phyloP scores from a whole-genome alignment of 2,329 filamentous ascomycete genomes.

The Plenodomus biglobosus region DNA sequence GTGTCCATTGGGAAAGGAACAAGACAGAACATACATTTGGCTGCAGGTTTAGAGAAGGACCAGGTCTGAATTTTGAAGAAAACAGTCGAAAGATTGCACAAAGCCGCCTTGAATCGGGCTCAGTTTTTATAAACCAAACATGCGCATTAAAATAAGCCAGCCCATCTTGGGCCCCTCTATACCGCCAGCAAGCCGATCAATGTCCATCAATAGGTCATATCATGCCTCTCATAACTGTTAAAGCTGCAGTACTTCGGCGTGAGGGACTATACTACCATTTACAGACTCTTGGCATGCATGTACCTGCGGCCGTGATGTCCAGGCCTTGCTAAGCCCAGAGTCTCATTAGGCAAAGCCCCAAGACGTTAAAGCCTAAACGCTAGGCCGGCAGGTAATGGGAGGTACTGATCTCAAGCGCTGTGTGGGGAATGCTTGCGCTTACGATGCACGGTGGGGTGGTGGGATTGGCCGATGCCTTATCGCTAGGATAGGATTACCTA shows the following conservation, averaged over 20 bases:
- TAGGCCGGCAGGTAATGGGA: neutral
- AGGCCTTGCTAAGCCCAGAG: neutral
- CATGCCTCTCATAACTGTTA: neutral
- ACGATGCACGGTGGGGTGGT: neutral
- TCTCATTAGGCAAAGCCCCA: neutral
- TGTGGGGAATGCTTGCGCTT: neutral
- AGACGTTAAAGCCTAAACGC: neutral
- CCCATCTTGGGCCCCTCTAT: neutral
- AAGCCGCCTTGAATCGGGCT: neutral
- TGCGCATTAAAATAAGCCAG: neutral
- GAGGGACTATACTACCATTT: neutral
- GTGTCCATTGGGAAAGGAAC: no score
- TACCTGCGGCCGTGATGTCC: neutral
- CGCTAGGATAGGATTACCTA: slow-evolving; percentile 5
- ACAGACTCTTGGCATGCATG: neutral
- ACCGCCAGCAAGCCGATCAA: neutral
- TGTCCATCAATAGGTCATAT: neutral
- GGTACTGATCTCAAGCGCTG: neutral
- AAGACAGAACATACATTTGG: no score
- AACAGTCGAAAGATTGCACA: no score
- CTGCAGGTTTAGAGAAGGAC: no score
- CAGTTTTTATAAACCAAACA: neutral
- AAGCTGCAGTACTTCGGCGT: neutral
- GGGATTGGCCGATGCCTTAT: slow-evolving; percentile 3
- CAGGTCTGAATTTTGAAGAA: neutral